Evolutionary conservation across 2,329 filamentous ascomycete genomes (phyloP), one percentile per base, ranked within the genome.

Genomic region (Phoma herbarum): DNA sequence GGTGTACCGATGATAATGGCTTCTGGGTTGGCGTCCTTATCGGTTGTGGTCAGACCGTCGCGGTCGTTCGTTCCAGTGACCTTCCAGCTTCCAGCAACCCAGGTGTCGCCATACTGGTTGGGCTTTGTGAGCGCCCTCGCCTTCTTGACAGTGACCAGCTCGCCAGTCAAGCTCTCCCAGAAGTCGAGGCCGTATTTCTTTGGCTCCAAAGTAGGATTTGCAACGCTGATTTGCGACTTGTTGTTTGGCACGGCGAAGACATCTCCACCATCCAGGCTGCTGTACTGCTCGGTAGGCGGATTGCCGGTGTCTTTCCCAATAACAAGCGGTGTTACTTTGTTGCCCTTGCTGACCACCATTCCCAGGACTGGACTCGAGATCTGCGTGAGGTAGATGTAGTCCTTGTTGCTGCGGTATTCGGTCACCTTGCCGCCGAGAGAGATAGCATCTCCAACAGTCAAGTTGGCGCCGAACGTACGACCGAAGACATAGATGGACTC

Each of bases 121-220:
- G 89, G 86, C 54, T 84, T 85, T 49, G 82, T 81, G 44, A 90
- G 75, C 42, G 85, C 86, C 12, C 78, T 82, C 1, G 86, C 84
- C 44, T 77, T 81, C 64, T 81, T 81, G 45, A 91, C 78, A 0
- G 85, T 90, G 14, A 92, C 88, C 8, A 90, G 79, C 75, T 91
- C 87, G 26, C 88, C 89, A 52, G 80, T 81, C 57, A 91, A 76
- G 61, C 84, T 88, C 81, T 91, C 87, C 89, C 89, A 91, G 70
- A 91, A 92, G 73, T 91, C 89, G 28, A 91, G 79, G 2, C 89
- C 89, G 68, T 88, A 91, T 41, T 79, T 76, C 22, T 78, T 77
- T 2, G 88, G 88, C 60, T 88, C 74, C 37, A 91, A 81, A 14
- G 78, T 77, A 0, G 88, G 88, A 71, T 91, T 91, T 31, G 72